Percentiles rank a stretch among this genome's conserved stretches.
These are phyloP conservation scores for Immersiella caudata DNA, from an alignment of 495 filamentous ascomycete species.

Conservation along the genomic window DNA sequence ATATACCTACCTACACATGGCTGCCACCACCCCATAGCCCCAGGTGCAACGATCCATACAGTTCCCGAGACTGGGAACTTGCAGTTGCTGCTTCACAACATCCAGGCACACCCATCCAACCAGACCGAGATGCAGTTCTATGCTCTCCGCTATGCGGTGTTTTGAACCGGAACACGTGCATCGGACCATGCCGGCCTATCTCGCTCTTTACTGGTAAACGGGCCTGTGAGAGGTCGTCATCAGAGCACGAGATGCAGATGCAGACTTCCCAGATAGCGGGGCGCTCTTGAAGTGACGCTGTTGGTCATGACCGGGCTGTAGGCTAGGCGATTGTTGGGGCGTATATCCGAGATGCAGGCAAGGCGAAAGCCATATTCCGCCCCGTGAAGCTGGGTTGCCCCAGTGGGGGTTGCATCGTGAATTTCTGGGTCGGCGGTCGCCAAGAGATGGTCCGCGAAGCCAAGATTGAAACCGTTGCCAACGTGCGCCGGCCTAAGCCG, in stretches of 20 bases:
- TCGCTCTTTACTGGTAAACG: too few species aligned
- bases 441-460: background rate
- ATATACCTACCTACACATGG: too few species aligned
- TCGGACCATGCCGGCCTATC: too few species aligned
- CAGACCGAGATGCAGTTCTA: background rate
- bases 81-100: too few species aligned
- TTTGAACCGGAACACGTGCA: too few species aligned
- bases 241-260: background rate
- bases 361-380: background rate
- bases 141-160: too few species aligned
- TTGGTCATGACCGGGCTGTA: background rate
- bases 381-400: background rate
- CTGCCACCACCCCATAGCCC: too few species aligned
- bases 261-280: background rate
- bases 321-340: constrained; percentile 3
- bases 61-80: too few species aligned
- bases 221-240: background rate
- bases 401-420: background rate
- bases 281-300: background rate
- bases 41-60: too few species aligned
- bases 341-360: background rate
- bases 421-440: background rate
- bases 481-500: background rate
- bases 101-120: background rate
- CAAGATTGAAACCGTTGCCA: constrained; percentile 8